Evolutionary conservation across 2,329 filamentous ascomycete species (phyloP), one percentile per base, ranked within the genome.

Genomic region (Elsinoe australis): DNA sequence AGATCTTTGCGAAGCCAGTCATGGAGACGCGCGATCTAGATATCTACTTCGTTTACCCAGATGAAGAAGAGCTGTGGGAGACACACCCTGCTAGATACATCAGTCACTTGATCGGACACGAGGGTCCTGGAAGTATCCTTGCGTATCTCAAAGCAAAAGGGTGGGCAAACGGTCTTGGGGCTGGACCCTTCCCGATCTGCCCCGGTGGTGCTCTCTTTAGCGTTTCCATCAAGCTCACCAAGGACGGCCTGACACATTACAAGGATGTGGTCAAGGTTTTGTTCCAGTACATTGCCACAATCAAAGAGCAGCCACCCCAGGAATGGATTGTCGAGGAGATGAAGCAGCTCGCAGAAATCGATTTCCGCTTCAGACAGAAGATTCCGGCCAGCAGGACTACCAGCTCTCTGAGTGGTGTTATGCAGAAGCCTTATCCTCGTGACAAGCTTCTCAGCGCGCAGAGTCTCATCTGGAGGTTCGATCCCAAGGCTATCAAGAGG

Each of bases 291-390:
- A 81, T 96, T 53, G 81, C 87, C 8, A 78, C 98, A 64, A 76
- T 98, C 49, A 81, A 80, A 53, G 85, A 94, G 58, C 75, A 76
- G 2, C 78, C 83, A 4, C 89, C 90, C 0, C 83, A 94, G 56
- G 74, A 94, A 63, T 96, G 92, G 92, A 88, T 96, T 50, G 89
- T 92, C 51, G 79, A 94, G 24, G 92, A 98, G 67, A 85, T 92
- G 65, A 90, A 88, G 65, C 82, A 82, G 28, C 81, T 96, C 69
- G 82, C 85, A 35, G 89, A 96, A 56, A 87, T 96, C 9, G 85
- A 94, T 57, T 98, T 98, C 73, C 86, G 85, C 55, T 98, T 94
- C 68, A 87, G 82, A 66, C 87, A 96, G 63, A 96, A 96, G 71
- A 86, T 82, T 2, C 87, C 86, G 1, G 87, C 90, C 1, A 92